Conservation (phyloP, 2,329 filamentous ascomycete genomes). For the Arthrinium puccinioides region DNA sequence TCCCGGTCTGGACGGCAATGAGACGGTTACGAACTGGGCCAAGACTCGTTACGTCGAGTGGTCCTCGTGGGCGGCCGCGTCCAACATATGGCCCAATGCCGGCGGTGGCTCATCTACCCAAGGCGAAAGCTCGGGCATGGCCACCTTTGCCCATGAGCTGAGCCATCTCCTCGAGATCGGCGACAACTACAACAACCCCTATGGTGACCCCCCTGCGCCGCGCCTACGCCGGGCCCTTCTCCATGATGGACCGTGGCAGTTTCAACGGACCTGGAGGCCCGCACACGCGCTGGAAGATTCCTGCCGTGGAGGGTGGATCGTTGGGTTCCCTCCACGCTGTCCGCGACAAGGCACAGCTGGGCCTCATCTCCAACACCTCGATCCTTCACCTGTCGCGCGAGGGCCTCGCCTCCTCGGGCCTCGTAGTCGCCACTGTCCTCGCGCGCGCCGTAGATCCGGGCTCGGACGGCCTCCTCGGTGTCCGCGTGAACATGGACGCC, state of each 20-base stretch:
- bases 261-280: constrained; percentile 48
- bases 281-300: constrained; percentile 45
- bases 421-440: constrained; percentile 37
- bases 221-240: constrained; percentile 43
- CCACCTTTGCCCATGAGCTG: constrained; percentile 45
- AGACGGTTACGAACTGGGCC: constrained; percentile 35
- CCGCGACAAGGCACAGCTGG: constrained; percentile 45
- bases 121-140: constrained; percentile 45
- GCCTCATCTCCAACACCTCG: constrained; percentile 32
- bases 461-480: constrained; percentile 32
- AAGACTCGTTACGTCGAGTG: constrained; percentile 44
- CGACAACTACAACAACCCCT: constrained; percentile 51
- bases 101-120: constrained; percentile 44
- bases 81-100: constrained; percentile 46
- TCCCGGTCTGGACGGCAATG: constrained; percentile 14
- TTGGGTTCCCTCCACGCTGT: constrained; percentile 46
- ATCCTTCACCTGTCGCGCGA: constrained; percentile 37
- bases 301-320: constrained; percentile 37
- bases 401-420: constrained; percentile 32
- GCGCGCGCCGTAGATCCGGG: constrained; percentile 37
- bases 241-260: constrained; percentile 43
- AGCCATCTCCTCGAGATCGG: constrained; percentile 43
- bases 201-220: constrained; percentile 34
- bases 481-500: constrained; percentile 36
- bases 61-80: constrained; percentile 45